Percentiles rank a stretch among this genome's conserved stretches.
Evolutionary conservation across 441 rosid genomes (phyloP).

Genomic region (Omphalea diandra): DNA sequence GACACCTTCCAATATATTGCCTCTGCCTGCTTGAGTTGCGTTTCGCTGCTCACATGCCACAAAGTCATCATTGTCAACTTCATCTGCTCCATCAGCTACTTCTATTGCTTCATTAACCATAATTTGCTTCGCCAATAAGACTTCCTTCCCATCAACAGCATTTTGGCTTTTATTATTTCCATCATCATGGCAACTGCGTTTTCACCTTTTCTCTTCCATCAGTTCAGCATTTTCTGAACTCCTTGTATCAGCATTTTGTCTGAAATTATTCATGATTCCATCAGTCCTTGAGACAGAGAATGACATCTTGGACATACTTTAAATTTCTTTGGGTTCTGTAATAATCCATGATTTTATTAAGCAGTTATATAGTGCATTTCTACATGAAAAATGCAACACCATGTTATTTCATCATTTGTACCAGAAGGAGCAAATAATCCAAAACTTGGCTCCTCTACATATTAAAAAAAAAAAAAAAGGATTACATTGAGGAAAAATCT

Average conservation of each 20-base stretch:
- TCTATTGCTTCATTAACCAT: conserved; percentile 22
- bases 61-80: neutral
- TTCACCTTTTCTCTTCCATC: conserved; percentile 22
- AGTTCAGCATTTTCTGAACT: conserved; percentile 21
- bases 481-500: neutral
- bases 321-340: conserved; percentile 38
- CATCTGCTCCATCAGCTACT: conserved; percentile 9
- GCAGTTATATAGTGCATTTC: neutral
- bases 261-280: conserved; percentile 44
- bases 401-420: neutral
- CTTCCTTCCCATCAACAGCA: conserved; percentile 12
- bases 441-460: neutral
- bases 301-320: conserved; percentile 24
- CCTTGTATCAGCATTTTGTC: conserved; percentile 30
- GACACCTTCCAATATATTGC: neutral
- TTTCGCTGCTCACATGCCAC: conserved; percentile 16
- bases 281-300: conserved; percentile 34
- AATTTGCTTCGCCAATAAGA: conserved; percentile 18
- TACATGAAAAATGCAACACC: neutral
- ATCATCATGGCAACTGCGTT: conserved; percentile 16
- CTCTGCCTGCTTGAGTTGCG: conserved; percentile 22
- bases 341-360: conserved; percentile 5
- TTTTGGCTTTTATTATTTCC: conserved; percentile 28
- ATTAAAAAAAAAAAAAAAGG: neutral
- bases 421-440: neutral